Conservation (phyloP, 768 basidiomycete species). For the Rhizopogon roseolus region DNA sequence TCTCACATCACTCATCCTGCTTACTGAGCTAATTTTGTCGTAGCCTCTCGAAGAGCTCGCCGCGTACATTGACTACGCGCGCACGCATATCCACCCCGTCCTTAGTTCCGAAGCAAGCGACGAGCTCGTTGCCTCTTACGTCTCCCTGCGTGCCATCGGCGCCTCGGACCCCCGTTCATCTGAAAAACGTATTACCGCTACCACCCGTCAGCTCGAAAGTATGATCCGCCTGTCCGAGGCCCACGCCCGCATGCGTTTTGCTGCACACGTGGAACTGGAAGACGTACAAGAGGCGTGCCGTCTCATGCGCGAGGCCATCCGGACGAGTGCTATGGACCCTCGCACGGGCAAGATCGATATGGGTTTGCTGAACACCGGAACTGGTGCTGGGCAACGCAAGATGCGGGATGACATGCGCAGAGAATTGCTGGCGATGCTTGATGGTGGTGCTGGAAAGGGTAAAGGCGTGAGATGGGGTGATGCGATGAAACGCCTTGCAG, state of each 20-base stretch:
- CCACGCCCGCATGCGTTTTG: slow-evolving; percentile 94
- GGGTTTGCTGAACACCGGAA: slow-evolving; percentile 91
- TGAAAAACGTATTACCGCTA: slow-evolving; percentile 96
- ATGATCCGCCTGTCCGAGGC: slow-evolving; percentile 97
- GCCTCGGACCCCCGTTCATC: slow-evolving; percentile 74
- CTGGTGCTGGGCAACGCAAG: slow-evolving; percentile 80
- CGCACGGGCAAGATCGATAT: slow-evolving; percentile 97
- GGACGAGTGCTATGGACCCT: slow-evolving; percentile 93
- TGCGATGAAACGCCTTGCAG: slow-evolving; percentile 69
- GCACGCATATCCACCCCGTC: slow-evolving; percentile 77
- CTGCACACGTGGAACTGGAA: slow-evolving; percentile 73
- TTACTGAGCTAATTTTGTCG: slow-evolving; percentile 5
- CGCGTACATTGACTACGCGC: slow-evolving; percentile 92
- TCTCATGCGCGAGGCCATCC: slow-evolving; percentile 96
- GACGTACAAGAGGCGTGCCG: slow-evolving; percentile 91
- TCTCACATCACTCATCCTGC: slow-evolving; percentile 4
- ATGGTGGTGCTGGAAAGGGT: slow-evolving; percentile 42
- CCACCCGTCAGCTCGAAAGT: slow-evolving; percentile 93
- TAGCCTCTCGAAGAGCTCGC: slow-evolving; percentile 89
- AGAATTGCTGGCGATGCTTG: slow-evolving; percentile 68
- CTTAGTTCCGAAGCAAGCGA: slow-evolving; percentile 82
- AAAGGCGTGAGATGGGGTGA: slow-evolving; percentile 78
- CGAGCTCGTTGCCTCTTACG: slow-evolving; percentile 86
- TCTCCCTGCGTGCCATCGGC: slow-evolving; percentile 90
- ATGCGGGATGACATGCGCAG: slow-evolving; percentile 86